Evolutionary conservation across 306 rosid species (phyloP), one percentile per base, ranked within the genome.

Genomic region (Crotalaria pallida): DNA sequence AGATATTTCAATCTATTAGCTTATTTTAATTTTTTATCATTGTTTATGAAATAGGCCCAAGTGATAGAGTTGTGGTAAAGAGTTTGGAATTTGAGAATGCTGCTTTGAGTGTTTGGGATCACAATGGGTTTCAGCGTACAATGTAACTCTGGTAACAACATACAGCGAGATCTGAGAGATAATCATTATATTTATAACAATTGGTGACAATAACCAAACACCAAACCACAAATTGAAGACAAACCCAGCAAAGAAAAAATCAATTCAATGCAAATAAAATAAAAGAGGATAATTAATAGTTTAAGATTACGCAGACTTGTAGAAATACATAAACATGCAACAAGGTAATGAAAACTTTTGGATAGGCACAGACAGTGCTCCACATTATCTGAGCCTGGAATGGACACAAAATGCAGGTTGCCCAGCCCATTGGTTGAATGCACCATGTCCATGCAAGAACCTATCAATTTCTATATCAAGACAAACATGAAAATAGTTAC

Each of bases 171-270:
- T n/a, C n/a, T n/a, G 12, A 23, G 2, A 43, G 29, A 41, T 18
- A 29, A 22, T n/a, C n/a, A n/a, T n/a, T 15, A 7, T 23, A 45
- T 18, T 44, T 22, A 76, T 55, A 51, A 29, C 10, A 6, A 55
- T 18, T 68, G 58, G 38, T 7, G 51, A 62, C 44, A 57, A 51
- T 7, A 72, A 72, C 26, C 51, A 59, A 18, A 60, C 15, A 22
- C 47, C 50, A 65, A 65, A 57, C 50, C 43, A 43, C 41, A 19
- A 74, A 56, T 18, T 56, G 61, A 75, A 75, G 34, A 47, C 55
- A 57, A 56, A 10, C 62, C 55, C 21, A 75, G 31, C 36, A 23
- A 24, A n/a, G n/a, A n/a, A 10, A 67, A 22, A 75, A 48, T 48
- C 10, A 24, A 58, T 12, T 58, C 15, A 23, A 10, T 4, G 31